These are phyloP conservation scores for Penicillium desertorum DNA, from an alignment of 495 filamentous ascomycete species.

Conservation along the genomic window DNA sequence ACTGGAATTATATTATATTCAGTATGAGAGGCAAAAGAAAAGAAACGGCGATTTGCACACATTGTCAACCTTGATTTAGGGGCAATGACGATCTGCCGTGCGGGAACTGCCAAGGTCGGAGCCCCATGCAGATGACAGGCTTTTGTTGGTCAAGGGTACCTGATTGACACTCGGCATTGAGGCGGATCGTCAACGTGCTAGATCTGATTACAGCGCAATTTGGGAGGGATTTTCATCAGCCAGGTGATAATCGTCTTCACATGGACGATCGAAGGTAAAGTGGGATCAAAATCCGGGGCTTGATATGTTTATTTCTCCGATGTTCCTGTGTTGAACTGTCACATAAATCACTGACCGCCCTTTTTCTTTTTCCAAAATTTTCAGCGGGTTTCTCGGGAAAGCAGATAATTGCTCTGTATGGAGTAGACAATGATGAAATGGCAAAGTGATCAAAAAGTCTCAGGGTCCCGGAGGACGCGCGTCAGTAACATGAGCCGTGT, in stretches of 20 bases:
- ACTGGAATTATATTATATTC: not conserved
- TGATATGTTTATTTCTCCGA: slow-evolving; percentile 18
- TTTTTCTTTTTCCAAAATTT: slow-evolving; percentile 13
- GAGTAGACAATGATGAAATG: not conserved
- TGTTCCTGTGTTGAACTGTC: slow-evolving; percentile 5
- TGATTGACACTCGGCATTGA: slow-evolving; percentile 21
- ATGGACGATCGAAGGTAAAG: not conserved
- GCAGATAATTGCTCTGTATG: not conserved
- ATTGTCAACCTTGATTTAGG: slow-evolving; percentile 29
- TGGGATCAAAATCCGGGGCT: slow-evolving; percentile 9
- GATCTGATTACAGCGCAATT: slow-evolving; percentile 3
- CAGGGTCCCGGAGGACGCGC: slow-evolving; percentile 19
- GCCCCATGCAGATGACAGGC: slow-evolving; percentile 44
- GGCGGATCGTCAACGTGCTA: slow-evolving; percentile 23
- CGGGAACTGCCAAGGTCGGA: slow-evolving; percentile 44
- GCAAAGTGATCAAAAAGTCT: not conserved
- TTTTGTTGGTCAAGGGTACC: slow-evolving; percentile 20
- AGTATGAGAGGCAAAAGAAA: not conserved
- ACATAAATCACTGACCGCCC: slow-evolving; percentile 18
- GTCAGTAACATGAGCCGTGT: slow-evolving; percentile 24
- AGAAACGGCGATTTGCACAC: slow-evolving; percentile 22
- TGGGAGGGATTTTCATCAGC: not conserved
- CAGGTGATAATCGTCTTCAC: not conserved
- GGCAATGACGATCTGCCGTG: slow-evolving; percentile 48
- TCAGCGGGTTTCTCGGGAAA: slow-evolving; percentile 31